phyloP scores from a whole-genome alignment of 805 yeast species.

The Metschnikowia colocasiae region DNA sequence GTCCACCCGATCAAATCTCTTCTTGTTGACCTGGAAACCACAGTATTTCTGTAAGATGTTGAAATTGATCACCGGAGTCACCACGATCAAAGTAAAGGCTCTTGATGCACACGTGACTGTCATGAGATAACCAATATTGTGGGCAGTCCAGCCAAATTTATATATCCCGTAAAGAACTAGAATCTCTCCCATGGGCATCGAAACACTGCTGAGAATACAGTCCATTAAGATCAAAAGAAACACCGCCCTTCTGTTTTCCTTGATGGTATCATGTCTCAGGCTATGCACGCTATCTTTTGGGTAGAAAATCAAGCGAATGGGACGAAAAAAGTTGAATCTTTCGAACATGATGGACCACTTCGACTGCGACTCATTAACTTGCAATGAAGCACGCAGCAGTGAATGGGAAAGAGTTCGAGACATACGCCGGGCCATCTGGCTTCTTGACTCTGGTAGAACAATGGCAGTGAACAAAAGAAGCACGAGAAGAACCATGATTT shows the following conservation, averaged over 20 bases:
- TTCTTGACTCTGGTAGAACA: conserved; percentile 62
- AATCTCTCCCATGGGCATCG: conserved; percentile 40
- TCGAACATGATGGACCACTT: conserved; percentile 1
- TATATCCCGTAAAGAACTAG: conserved; percentile 52
- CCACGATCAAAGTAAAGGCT: conserved; percentile 45
- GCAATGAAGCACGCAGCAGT: conserved; percentile 10
- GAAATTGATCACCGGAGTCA: conserved; percentile 49
- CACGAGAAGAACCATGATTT: conserved; percentile 32
- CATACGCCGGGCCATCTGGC: conserved; percentile 47
- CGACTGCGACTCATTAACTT: background rate
- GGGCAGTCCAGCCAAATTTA: conserved; percentile 51
- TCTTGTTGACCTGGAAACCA: conserved; percentile 30
- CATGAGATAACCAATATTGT: conserved; percentile 52
- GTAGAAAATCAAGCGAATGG: conserved; percentile 53
- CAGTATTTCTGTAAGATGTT: conserved; percentile 29
- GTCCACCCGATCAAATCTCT: conserved; percentile 54
- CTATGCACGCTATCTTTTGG: conserved; percentile 35
- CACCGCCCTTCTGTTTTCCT: conserved; percentile 34
- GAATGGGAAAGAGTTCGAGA: conserved; percentile 42
- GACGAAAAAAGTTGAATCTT: conserved; percentile 32
- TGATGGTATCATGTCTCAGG: conserved; percentile 17
- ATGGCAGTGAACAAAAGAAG: conserved; percentile 26
- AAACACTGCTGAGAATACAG: conserved; percentile 31
- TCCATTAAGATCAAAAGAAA: conserved; percentile 50
- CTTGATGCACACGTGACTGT: conserved; percentile 49